Evolutionary conservation across 805 yeast species (phyloP).

Genomic region (Candida ficus): DNA sequence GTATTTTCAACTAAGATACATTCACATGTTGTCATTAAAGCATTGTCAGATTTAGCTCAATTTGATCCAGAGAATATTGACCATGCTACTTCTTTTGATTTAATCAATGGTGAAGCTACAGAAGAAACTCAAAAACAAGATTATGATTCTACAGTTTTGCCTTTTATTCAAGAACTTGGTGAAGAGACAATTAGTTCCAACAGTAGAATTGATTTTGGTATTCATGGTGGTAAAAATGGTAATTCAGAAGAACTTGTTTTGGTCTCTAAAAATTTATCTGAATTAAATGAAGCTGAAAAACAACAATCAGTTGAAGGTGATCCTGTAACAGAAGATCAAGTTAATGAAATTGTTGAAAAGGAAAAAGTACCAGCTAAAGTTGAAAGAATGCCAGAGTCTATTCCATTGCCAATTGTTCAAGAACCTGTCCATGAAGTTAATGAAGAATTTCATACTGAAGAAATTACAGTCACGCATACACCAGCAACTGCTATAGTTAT

Average conservation of each 20-base stretch:
- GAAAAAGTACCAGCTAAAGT: neutral
- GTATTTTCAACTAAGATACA: neutral
- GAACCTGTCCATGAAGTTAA: neutral
- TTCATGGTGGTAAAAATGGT: neutral
- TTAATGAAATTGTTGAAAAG: neutral
- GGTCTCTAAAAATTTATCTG: slow-evolving; percentile 9
- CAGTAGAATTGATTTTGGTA: slow-evolving; percentile 7
- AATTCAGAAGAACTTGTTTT: neutral
- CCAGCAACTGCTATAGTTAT: neutral
- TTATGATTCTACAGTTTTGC: neutral
- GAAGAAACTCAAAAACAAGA: neutral
- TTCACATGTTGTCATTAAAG: neutral
- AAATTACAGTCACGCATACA: neutral
- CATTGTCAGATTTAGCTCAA: neutral
- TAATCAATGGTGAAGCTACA: slow-evolving; percentile 3
- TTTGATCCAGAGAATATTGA: neutral
- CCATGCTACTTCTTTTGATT: slow-evolving; percentile 1
- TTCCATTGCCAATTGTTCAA: neutral
- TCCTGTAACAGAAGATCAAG: neutral
- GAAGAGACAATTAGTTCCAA: neutral
- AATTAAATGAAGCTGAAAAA: neutral
- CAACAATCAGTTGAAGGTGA: neutral
- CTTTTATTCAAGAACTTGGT: slow-evolving; percentile 4
- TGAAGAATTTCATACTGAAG: neutral
- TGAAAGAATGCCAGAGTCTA: no score